A percentile compares a stretch with the other conserved stretches of the same genome.
Evolutionary conservation across 2,329 filamentous ascomycete genomes (phyloP).

Genomic region (Diaporthe eres): DNA sequence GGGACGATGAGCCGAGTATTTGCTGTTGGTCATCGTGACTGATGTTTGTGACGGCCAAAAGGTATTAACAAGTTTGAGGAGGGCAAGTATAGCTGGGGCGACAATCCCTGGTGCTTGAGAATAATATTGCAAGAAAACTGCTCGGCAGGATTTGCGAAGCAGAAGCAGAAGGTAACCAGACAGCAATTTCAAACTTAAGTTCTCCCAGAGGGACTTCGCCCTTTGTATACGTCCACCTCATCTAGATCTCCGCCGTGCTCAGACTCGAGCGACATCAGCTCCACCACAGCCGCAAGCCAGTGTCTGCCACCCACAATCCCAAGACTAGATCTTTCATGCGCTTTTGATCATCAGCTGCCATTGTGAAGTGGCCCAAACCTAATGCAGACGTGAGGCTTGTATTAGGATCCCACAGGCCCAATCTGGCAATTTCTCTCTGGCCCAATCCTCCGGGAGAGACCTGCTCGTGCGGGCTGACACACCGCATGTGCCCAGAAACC

Average conservation of each 20-base stretch:
- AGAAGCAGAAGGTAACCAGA: neutral
- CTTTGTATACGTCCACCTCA: neutral
- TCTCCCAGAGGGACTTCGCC: neutral
- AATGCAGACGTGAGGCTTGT: constrained; percentile 12
- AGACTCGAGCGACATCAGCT: neutral
- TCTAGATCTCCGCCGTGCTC: neutral
- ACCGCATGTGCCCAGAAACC: neutral
- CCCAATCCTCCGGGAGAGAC: neutral
- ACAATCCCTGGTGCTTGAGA: neutral
- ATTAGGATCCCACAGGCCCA: neutral
- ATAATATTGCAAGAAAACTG: neutral
- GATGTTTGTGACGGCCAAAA: neutral
- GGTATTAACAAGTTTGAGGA: neutral
- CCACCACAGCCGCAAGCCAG: neutral
- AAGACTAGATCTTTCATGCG: neutral
- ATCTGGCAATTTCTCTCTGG: neutral
- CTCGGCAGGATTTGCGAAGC: neutral
- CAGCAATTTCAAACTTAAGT: neutral
- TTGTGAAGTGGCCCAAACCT: neutral
- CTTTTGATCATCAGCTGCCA: neutral
- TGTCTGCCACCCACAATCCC: neutral
- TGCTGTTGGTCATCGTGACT: constrained; percentile 29
- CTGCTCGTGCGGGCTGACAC: neutral
- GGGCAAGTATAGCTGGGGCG: neutral
- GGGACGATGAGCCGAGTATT: constrained; percentile 50